A percentile compares a stretch with the other conserved stretches of the same genome.
Evolutionary conservation across 2,329 filamentous ascomycete genomes (phyloP).

Genomic region (Pyricularia grisea): DNA sequence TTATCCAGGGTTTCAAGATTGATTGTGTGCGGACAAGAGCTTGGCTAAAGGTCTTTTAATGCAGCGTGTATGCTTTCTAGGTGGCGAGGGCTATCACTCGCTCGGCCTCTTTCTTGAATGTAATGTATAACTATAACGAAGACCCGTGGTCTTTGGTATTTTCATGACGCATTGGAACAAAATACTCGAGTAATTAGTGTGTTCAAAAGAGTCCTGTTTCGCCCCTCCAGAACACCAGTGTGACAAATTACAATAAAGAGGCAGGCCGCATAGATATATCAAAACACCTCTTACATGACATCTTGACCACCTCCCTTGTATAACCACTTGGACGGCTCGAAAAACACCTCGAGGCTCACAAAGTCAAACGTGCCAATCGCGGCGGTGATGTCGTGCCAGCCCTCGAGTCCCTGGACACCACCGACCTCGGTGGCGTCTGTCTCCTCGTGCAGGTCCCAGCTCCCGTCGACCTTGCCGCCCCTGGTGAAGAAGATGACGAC

Average conservation of each 20-base stretch:
- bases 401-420: constrained; percentile 56
- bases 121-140: neutral
- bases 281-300: neutral
- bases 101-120: neutral
- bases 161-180: neutral
- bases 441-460: constrained; percentile 70
- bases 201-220: neutral
- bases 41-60: neutral
- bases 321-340: constrained; percentile 50
- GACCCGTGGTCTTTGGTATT: neutral
- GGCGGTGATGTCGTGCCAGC: constrained; percentile 60
- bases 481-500: constrained; percentile 62
- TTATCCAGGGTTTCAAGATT: neutral
- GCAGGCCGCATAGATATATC: neutral
- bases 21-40: neutral
- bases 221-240: neutral
- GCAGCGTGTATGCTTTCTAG: neutral
- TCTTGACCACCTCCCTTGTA: constrained; percentile 23
- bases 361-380: constrained; percentile 62
- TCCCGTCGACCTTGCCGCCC: constrained; percentile 51
- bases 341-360: constrained; percentile 59
- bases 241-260: neutral
- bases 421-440: constrained; percentile 49
- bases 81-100: neutral
- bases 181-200: neutral